A percentile compares a stretch with the other conserved stretches of the same genome.
Evolutionary conservation across 2,329 filamentous ascomycete species (phyloP).

Genomic region (Microdochium trichocladiopsis): DNA sequence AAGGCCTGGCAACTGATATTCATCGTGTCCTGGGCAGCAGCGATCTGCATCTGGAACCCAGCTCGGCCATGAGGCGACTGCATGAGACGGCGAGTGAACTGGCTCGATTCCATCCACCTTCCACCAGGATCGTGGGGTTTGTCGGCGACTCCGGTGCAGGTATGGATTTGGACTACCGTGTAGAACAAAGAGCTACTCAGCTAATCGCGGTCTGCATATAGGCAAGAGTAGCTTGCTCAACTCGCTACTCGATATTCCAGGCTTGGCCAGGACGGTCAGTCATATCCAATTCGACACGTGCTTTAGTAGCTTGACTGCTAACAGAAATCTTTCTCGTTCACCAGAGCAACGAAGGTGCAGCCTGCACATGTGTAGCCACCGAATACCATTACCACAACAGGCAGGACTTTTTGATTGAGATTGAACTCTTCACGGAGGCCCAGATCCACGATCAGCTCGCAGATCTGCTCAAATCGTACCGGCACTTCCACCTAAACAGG

Average conservation of each 20-base stretch:
- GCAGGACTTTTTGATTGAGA: slow-evolving; percentile 22
- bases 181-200: not conserved
- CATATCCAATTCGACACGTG: no score
- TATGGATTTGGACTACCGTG: slow-evolving; percentile 11
- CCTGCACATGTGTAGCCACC: slow-evolving; percentile 40
- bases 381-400: slow-evolving; percentile 32
- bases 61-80: slow-evolving; percentile 29
- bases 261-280: slow-evolving; percentile 34
- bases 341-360: slow-evolving; percentile 34
- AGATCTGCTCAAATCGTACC: slow-evolving; percentile 27
- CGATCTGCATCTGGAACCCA: slow-evolving; percentile 23
- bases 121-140: slow-evolving; percentile 34
- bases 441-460: slow-evolving; percentile 25
- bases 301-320: no score
- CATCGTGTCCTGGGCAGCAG: slow-evolving; percentile 23
- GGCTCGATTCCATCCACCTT: slow-evolving; percentile 26
- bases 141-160: slow-evolving; percentile 41
- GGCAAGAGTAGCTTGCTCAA: slow-evolving; percentile 44
- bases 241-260: slow-evolving; percentile 32
- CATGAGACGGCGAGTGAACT: slow-evolving; percentile 22
- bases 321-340: not conserved
- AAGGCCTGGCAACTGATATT: slow-evolving; percentile 20
- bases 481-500: slow-evolving; percentile 20
- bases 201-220: slow-evolving; percentile 4
- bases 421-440: slow-evolving; percentile 21